A percentile compares a stretch with the other conserved stretches of the same genome.
Conservation (phyloP, 1,139 yeast genomes). For the Taiozyma sp. region DNA sequence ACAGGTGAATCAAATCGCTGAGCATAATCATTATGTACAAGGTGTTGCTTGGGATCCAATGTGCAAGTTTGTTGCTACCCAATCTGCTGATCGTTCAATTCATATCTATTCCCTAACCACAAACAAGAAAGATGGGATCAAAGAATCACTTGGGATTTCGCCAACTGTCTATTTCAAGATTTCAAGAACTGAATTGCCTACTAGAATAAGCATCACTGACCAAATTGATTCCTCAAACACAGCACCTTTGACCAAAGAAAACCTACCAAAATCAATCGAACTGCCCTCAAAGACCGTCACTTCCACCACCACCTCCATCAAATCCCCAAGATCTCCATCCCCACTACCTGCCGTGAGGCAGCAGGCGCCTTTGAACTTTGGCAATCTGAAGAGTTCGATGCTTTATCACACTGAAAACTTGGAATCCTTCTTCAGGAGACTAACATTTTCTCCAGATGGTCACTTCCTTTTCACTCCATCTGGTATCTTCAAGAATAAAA, state of each 20-base stretch:
- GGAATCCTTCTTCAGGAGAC: constrained; percentile 83
- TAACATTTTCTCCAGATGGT: constrained; percentile 90
- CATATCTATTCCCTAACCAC: constrained; percentile 48
- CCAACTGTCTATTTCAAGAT: constrained; percentile 41
- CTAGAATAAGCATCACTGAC: constrained; percentile 8
- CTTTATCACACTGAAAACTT: constrained; percentile 82
- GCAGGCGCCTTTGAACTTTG: constrained; percentile 24
- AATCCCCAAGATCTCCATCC: constrained; percentile 22
- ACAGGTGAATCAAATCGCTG: constrained; percentile 57
- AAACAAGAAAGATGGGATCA: constrained; percentile 26
- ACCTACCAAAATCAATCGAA: neutral
- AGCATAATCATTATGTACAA: constrained; percentile 87
- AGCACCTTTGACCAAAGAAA: neutral
- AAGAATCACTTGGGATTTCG: constrained; percentile 21
- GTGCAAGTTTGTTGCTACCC: constrained; percentile 74
- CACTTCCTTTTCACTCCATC: constrained; percentile 75
- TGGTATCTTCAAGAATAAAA: constrained; percentile 50
- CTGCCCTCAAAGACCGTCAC: constrained; percentile 5
- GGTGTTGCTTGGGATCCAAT: constrained; percentile 96
- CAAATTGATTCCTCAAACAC: neutral
- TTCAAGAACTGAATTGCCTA: constrained; percentile 41
- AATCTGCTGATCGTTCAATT: constrained; percentile 84
- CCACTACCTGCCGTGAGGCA: constrained; percentile 39
- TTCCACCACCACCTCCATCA: neutral
- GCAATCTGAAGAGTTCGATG: constrained; percentile 32